Evolutionary conservation across 768 basidiomycete genomes (phyloP), one percentile per base, ranked within the genome.

Genomic region (Boletus bicolor): DNA sequence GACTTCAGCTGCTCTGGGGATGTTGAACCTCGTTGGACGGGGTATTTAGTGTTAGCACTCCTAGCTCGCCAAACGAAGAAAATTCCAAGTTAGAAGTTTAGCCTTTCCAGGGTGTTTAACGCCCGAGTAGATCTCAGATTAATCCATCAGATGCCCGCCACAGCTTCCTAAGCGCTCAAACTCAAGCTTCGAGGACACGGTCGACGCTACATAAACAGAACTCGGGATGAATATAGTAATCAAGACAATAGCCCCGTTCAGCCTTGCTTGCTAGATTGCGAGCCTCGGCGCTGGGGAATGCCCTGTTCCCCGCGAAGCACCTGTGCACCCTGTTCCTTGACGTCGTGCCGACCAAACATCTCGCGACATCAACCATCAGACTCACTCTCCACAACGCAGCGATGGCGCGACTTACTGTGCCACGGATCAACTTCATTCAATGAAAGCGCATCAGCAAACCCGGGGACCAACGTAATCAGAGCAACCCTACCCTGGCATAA

Each of bases 241-340:
- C 15, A 15, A 15, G 15, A 21, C n/a, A 7, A 24, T 17, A 5
- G 4, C 24, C 35, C 3, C 36, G 44, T 21, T 58, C 45, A 12
- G 4, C 30, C 28, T 54, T 65, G 47, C 44, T 68, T 68, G 61
- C 46, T 54, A 5, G 61, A 64, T 32, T 56, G 51, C 6, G 71
- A 72, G 21, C 55, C 58, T 52, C 61, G 56, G 37, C 68, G 64
- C 43, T 44, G 58, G 6, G 73, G 73, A 44, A 75, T 68, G 4
- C 74, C 63, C 6, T 72, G 75, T 55, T 77, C 71, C 19, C 84
- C 84, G 26, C 77, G 75, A 30, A 85, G 73, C 26, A 85, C 82
- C 49, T 76, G 70, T 57, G 79, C 69, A 0, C 82, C 83, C 42
- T 83, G 77, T 49, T 82, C 76, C 62, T 83, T 84, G 54, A 80